Conservation (phyloP, 2,329 filamentous ascomycete genomes). For the Ilyonectria robusta region DNA sequence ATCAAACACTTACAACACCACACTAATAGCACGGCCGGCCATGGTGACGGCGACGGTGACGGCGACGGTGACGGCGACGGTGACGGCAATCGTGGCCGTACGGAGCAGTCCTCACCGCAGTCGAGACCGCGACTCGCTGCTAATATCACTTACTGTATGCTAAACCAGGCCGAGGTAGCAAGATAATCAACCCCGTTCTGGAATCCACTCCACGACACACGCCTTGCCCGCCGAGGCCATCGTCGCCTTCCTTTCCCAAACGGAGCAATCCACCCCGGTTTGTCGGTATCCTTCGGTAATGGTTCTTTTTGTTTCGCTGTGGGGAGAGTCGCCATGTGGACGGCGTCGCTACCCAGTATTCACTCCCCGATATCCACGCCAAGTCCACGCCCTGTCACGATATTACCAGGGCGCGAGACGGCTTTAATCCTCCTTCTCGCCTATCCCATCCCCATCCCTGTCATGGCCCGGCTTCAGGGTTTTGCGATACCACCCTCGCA, state of each 20-base stretch:
- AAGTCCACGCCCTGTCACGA: background rate
- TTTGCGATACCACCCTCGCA: background rate
- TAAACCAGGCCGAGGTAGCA: background rate
- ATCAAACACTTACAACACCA: too few relatives aligned
- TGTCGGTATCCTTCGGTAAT: background rate
- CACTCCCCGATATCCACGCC: background rate
- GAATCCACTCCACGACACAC: background rate
- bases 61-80: background rate
- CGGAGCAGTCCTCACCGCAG: background rate
- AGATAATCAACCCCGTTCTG: background rate
- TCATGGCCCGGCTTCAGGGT: background rate
- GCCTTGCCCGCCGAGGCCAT: conserved; percentile 3
- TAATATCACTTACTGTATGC: background rate
- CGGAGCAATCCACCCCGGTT: background rate
- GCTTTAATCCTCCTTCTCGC: background rate
- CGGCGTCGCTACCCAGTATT: background rate
- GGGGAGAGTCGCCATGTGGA: background rate
- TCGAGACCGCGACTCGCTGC: background rate
- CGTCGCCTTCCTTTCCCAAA: background rate
- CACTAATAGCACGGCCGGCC: too few relatives aligned
- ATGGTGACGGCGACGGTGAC: background rate
- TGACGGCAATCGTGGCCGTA: background rate
- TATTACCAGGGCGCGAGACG: background rate
- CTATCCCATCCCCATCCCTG: background rate
- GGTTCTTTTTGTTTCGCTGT: background rate